Percentiles rank a stretch among this genome's conserved stretches.
Evolutionary conservation across 345 rosid genomes (phyloP).

Genomic region (Dovyalis caffra): DNA sequence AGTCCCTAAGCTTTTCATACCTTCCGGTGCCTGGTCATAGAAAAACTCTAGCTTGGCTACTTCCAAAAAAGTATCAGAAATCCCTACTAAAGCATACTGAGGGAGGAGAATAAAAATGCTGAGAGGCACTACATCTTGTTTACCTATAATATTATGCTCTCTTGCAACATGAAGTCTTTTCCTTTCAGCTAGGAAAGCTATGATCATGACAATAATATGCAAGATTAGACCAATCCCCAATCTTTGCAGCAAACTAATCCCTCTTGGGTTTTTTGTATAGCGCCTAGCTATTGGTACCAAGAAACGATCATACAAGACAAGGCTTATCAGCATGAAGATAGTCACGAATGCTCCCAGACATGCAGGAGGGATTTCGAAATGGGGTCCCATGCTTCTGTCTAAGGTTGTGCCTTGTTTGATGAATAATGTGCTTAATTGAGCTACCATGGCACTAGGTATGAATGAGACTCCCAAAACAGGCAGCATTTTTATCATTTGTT

Average conservation of each 20-base stretch:
- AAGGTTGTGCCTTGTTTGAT: conserved; percentile 68
- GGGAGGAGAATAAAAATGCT: conserved; percentile 62
- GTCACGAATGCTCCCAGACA: conserved; percentile 64
- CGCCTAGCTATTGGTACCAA: conserved; percentile 42
- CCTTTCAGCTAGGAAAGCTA: conserved; percentile 54
- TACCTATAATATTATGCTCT: conserved; percentile 23
- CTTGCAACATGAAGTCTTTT: conserved; percentile 52
- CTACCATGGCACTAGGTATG: conserved; percentile 50
- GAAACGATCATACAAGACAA: conserved; percentile 51
- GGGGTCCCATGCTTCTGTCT: conserved; percentile 47
- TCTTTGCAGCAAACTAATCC: conserved; percentile 70
- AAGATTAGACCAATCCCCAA: conserved; percentile 64
- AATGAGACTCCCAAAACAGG: conserved; percentile 43
- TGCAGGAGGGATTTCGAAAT: conserved; percentile 73
- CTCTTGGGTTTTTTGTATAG: conserved; percentile 64
- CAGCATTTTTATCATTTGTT: conserved; percentile 64
- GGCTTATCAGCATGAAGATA: conserved; percentile 57
- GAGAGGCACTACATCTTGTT: conserved; percentile 49
- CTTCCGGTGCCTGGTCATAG: conserved; percentile 84
- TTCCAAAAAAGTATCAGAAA: conserved; percentile 68
- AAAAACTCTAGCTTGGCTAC: conserved; percentile 83
- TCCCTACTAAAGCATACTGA: conserved; percentile 67
- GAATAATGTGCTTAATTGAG: conserved; percentile 60
- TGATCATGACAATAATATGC: conserved; percentile 50
- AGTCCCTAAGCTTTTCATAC: conserved; percentile 82